Base-by-base conservation (phyloP, 176 grass and related monocot species). In the Avena insularis region DNA sequence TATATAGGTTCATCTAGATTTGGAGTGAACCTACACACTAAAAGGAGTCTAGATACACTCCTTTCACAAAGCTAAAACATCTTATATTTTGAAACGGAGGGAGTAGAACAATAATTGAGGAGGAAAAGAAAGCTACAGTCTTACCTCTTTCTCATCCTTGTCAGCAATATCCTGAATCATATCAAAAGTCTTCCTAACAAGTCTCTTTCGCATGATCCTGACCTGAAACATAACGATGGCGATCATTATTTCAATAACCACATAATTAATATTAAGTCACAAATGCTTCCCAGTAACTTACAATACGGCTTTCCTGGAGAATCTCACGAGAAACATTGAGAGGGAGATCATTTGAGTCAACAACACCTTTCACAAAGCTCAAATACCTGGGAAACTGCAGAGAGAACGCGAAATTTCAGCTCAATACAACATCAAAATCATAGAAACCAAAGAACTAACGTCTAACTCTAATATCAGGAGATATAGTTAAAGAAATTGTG, bases 281-380 rank as follows among this genome's bases (percentile, higher is more conserved):
- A 78, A 81, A 69, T 20, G 10, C 21, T 69, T 84, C 40, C 67
- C 5, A 21, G 47, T 45, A 62, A 93, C 93, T 95, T 92, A 98
- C 95, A 89, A 98, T 95, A 84, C 91, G 81, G 85, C 93, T 98
- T 89, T 95, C 95, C 93, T 98, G 95, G 82, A 98, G 93, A 45
- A 95, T 98, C 59, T 98, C 95, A 73, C 95, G 95, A 59, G 93
- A 98, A 84, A 98, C 95, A 89, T 95, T 98, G 43, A 98, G 91
- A 84, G 95, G 91, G 47, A 98, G 93, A 71, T 93, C 95, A 91
- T 98, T 93, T 2, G 95, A 98, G 74, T 98, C 95, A 36, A 95
- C 93, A 2, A 95, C 93, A 74, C 93, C 95, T 87, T 95, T 95
- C 59, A 98, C 93, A 95, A 98, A 98, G 89, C 95, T 95, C 80